Percentiles rank a stretch among this genome's conserved stretches.
phyloP scores from a whole-genome alignment of 1,139 yeast genomes.

The Taphrina flavorubra region DNA sequence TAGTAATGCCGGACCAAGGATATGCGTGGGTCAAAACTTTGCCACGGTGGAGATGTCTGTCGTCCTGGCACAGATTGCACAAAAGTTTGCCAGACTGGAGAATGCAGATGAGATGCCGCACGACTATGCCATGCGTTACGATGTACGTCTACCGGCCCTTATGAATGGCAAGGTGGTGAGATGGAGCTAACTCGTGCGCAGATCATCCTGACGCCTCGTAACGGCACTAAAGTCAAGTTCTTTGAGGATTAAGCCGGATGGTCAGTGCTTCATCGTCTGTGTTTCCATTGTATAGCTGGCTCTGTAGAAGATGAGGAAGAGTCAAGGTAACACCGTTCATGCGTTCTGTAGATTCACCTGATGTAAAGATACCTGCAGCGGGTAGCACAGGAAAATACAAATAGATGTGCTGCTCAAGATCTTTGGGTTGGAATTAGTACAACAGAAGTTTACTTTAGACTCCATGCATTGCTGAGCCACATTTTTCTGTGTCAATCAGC shows the following conservation, averaged over 20 bases:
- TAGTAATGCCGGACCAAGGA: conserved; percentile 64
- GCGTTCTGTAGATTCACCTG: no score
- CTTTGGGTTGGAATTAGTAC: no score
- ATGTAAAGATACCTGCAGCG: no score
- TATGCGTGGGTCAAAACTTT: conserved; percentile 66
- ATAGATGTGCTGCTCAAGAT: no score
- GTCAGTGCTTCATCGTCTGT: not conserved
- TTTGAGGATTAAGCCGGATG: not conserved
- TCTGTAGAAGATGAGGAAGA: no score
- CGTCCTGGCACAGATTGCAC: conserved; percentile 56
- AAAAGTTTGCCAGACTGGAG: conserved; percentile 47
- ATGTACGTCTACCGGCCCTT: not conserved
- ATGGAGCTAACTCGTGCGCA: not conserved
- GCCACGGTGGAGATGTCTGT: conserved; percentile 64
- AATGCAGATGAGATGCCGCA: conserved; percentile 1
- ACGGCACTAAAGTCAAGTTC: conserved; percentile 19
- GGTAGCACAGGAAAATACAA: no score
- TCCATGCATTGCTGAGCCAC: no score
- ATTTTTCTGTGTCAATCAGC: no score
- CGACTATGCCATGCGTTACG: conserved; percentile 25
- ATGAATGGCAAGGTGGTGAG: no score
- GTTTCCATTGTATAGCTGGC: no score
- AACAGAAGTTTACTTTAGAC: no score
- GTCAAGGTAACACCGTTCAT: no score
- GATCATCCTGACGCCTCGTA: conserved; percentile 28